These are phyloP conservation scores for Pestalotiopsis sp. DNA, from an alignment of 2,329 filamentous ascomycete genomes.

Conservation along the genomic window DNA sequence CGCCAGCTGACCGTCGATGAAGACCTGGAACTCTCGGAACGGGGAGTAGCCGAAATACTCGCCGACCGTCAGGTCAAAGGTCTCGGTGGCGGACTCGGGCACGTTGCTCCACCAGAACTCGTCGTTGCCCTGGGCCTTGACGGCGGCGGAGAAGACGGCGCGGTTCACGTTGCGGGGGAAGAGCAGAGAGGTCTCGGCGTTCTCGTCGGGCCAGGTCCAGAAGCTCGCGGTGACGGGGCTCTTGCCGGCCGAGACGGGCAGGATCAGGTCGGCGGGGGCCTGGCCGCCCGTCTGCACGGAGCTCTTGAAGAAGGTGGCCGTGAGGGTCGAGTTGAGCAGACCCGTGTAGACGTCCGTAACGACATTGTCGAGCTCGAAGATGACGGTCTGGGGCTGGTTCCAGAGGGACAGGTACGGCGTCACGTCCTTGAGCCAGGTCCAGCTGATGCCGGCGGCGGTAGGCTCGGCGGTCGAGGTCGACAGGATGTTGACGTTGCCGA, in stretches of 20 bases:
- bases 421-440: conserved; percentile 81
- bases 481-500: conserved; percentile 80
- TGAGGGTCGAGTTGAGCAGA: conserved; percentile 73
- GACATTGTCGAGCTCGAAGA: conserved; percentile 79
- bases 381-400: conserved; percentile 69
- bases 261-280: conserved; percentile 63
- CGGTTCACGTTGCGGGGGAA: conserved; percentile 69
- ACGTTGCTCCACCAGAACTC: conserved; percentile 90
- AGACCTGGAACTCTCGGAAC: conserved; percentile 77
- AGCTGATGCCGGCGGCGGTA: conserved; percentile 67
- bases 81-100: conserved; percentile 59
- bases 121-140: conserved; percentile 74
- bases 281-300: conserved; percentile 37
- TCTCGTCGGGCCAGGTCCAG: conserved; percentile 67
- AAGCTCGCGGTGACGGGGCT: conserved; percentile 58
- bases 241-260: conserved; percentile 65
- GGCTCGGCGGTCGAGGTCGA: conserved; percentile 83
- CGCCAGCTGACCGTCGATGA: conserved; percentile 72
- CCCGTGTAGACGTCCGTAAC: conserved; percentile 74
- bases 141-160: conserved; percentile 75
- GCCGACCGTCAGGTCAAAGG: conserved; percentile 61
- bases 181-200: conserved; percentile 58
- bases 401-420: conserved; percentile 71
- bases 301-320: conserved; percentile 69
- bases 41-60: conserved; percentile 68